These are phyloP conservation scores for Guillardia theta DNA, from an alignment of 78 protist genomes.

Conservation along the genomic window DNA sequence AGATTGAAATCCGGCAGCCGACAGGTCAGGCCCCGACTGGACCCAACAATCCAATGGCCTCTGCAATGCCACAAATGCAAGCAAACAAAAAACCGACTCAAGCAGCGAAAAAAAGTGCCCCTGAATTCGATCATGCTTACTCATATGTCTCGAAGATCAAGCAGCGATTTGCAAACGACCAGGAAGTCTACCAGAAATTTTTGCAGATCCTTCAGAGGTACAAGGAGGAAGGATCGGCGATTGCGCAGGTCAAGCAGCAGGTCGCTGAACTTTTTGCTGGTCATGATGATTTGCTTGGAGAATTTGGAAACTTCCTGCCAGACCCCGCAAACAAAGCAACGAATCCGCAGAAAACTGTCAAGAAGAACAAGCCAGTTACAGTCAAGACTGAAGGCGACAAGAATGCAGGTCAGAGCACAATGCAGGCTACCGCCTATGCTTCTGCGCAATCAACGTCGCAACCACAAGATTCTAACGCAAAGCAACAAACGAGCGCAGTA, in stretches of 20 bases:
- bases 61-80: no score
- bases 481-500: no score
- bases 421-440: no score
- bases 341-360: not conserved
- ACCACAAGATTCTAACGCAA: no score
- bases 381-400: no score
- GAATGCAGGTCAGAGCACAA: no score
- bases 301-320: slow-evolving; percentile 91
- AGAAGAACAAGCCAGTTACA: not conserved
- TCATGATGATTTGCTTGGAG: slow-evolving; percentile 87
- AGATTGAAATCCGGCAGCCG: slow-evolving; percentile 69
- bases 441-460: no score
- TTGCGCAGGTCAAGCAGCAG: slow-evolving; percentile 19
- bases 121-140: slow-evolving; percentile 48
- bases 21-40: not conserved
- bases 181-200: slow-evolving; percentile 80
- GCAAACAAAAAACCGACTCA: no score
- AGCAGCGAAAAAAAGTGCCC: no score
- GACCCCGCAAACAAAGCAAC: slow-evolving; percentile 47
- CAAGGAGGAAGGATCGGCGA: slow-evolving; percentile 64
- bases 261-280: slow-evolving; percentile 73
- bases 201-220: slow-evolving; percentile 88
- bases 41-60: no score
- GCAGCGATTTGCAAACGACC: slow-evolving; percentile 77
- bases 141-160: slow-evolving; percentile 55